Base-by-base conservation (phyloP, 1,284 basidiomycete genomes). In the Lentinula novae-zelandiae region DNA sequence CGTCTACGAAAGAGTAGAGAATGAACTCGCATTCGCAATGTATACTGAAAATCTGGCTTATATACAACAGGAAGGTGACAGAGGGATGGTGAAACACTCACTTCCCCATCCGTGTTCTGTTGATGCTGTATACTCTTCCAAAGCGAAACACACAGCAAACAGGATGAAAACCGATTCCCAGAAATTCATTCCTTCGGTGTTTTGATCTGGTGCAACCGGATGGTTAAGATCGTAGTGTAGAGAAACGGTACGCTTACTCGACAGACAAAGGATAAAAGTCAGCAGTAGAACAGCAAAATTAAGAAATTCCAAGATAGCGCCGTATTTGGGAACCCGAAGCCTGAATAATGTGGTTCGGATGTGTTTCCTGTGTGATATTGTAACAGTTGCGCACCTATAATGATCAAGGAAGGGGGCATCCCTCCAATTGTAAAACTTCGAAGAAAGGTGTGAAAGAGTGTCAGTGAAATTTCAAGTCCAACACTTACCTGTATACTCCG, bases 81-180 rank as follows among this genome's bases (percentile, higher is more conserved):
- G 54, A 82, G 82, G 81, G 20, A 34, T 3, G 17, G 15, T 6
- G 8, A 39, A 27, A 27, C 7, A 81, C 90, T 75, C 67, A 93
- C 92, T 87, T 50, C 83, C 81, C 90, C 90, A 95, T 12, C 94
- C 93, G 69, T 94, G 88, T 71, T 95, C 93, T 56, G 81, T 86
- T 0, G 86, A 81, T 15, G 89, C 84, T 0, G 90, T 90, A 68
- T 92, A 92, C 72, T 93, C 91, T 65, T 90, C 90, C 44, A 96
- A 74, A 1, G 87, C 76, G 65, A 96, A 93, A 1, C 92, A 92
- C 8, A 81, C 74, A 0, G 87, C 87, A 67, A 92, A 89, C 13
- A 93, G 66, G 51, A 93, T 81, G 70, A 95, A 95, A 8, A 86
- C 70, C 20, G 78, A 70, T 71, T 96, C 94, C 76, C 86, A 89